A percentile compares a stretch with the other conserved stretches of the same genome.
Conservation (phyloP, 208 protist genomes). For the Tritrichomonas musculus region DNA sequence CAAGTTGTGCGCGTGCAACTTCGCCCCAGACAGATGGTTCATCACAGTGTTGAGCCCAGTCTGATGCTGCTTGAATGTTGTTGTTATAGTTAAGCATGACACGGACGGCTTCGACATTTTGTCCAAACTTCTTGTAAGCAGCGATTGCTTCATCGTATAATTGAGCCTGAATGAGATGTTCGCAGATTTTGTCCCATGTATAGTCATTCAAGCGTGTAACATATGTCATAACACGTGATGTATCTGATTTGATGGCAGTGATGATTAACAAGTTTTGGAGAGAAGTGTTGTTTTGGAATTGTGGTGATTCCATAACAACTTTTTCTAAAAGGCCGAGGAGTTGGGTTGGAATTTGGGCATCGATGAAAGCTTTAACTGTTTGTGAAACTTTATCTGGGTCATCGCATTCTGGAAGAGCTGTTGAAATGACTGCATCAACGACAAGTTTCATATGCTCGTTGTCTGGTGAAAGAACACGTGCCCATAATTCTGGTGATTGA, state of each 20-base stretch:
- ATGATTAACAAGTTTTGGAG: constrained; percentile 99
- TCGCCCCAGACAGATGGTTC: constrained; percentile 73
- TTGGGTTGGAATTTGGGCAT: constrained; percentile 92
- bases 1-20: constrained; percentile 85
- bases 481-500: constrained; percentile 92
- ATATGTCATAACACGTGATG: constrained; percentile 90
- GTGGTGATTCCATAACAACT: constrained; percentile 90
- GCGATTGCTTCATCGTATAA: constrained; percentile 96
- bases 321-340: constrained; percentile 98
- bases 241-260: constrained; percentile 90
- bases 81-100: constrained; percentile 92
- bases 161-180: constrained; percentile 66
- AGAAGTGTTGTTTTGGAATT: constrained; percentile 92
- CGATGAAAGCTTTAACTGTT: constrained; percentile 98
- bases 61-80: constrained; percentile 73
- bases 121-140: constrained; percentile 94
- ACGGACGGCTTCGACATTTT: constrained; percentile 83
- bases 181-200: constrained; percentile 91
- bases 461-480: constrained; percentile 74
- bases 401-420: constrained; percentile 87
- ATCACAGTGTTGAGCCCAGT: constrained; percentile 39
- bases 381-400: constrained; percentile 90
- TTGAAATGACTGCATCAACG: constrained; percentile 95
- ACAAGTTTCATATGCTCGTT: constrained; percentile 77
- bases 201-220: constrained; percentile 95